Evolutionary conservation across 148 eudicot genomes (phyloP).

Genomic region (Cornus suecica): DNA sequence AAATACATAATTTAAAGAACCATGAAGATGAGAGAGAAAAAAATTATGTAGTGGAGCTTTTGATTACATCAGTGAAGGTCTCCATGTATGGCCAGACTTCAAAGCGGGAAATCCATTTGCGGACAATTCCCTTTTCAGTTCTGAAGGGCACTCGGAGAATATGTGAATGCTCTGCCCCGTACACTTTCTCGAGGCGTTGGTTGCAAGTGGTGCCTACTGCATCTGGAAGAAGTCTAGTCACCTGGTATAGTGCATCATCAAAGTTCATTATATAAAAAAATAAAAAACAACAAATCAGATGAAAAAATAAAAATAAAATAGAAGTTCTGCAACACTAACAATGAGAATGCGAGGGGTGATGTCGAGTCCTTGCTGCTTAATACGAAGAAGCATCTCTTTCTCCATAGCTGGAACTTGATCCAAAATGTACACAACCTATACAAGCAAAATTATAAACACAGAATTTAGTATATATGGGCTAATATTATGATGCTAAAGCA

Average conservation of each 20-base stretch:
- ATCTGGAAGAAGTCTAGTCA: constrained; percentile 88
- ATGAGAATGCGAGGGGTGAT: constrained; percentile 87
- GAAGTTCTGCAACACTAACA: constrained; percentile 25
- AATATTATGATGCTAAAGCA: not conserved
- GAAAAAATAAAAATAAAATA: not conserved
- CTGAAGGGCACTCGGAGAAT: constrained; percentile 96
- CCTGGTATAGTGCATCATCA: constrained; percentile 25
- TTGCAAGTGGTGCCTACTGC: constrained; percentile 95
- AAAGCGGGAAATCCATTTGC: constrained; percentile 94
- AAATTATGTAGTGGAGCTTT: not conserved
- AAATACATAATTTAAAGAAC: not conserved
- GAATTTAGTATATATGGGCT: too few relatives aligned
- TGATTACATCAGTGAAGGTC: constrained; percentile 85
- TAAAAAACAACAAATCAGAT: not conserved
- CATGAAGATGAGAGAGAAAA: too few relatives aligned
- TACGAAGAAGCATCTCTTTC: constrained; percentile 83
- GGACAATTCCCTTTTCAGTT: constrained; percentile 84
- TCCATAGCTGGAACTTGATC: constrained; percentile 99
- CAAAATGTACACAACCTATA: constrained; percentile 85
- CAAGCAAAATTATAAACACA: not conserved
- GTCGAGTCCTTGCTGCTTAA: constrained; percentile 96
- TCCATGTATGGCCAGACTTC: constrained; percentile 99
- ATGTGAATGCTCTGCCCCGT: constrained; percentile 80
- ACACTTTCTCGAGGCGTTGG: constrained; percentile 92
- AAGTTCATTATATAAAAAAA: not conserved